Evolutionary conservation across 2,329 filamentous ascomycete genomes (phyloP), one percentile per base, ranked within the genome.

Genomic region (Seiridium unicorne): DNA sequence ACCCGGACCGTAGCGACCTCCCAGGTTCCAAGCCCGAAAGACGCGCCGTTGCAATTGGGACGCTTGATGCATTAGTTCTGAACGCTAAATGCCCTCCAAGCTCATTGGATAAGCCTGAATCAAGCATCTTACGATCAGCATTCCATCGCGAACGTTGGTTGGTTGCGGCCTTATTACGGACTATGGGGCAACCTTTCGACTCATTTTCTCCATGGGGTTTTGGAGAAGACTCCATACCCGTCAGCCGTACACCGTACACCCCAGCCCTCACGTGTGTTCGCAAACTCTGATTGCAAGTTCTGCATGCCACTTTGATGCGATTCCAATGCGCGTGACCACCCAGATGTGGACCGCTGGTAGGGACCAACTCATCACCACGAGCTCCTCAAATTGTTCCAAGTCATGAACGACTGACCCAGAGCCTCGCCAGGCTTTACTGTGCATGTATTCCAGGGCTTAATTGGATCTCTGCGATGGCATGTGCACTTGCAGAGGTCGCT

Each of bases 181-280:
- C 42, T 47, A 47, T 57, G 54, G 54, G 7, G 38, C 5, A 57
- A 38, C 26, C 32, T 31, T n/a, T 36, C 18, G 38, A 26, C 10
- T 35, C 5, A 55, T 46, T 46, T 47, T 57, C 54, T 57, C 54
- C 54, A 36, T 47, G 54, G 54, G 54, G 54, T 3, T 42, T 40
- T 32, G 38, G 36, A 42, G 26, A 55, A 10, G 26, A 32, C 49
- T 7, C 49, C 11, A 51, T 32, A 5, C n/a, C 18, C 18, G 18
- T 26, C 18, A 26, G 18, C 18, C 49, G 13, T 13, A 13, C 49
- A 51, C 49, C 9, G 49, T 32, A 11, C 8, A 31, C 26, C 49
- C 18, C 49, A 13, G 49, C 8, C 49, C 4, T 36, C 49, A 9
- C 18, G 18, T 31, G 26, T 6, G 6, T 42, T 42, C 35, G 51